phyloP scores from a whole-genome alignment of 257 asterid species.

The Fraxinus excelsior region DNA sequence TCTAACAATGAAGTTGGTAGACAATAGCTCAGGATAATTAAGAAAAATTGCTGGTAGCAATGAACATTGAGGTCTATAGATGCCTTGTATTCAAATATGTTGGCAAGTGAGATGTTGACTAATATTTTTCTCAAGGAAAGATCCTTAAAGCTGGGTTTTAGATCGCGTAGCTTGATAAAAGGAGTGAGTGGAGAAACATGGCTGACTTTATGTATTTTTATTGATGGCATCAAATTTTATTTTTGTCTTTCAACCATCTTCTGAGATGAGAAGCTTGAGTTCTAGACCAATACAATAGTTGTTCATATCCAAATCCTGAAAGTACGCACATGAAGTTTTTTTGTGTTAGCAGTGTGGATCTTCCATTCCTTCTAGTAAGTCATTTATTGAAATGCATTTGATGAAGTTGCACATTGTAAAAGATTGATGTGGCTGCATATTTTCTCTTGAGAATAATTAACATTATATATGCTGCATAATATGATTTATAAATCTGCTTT shows the following conservation, averaged over 20 bases:
- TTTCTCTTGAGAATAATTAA: too few relatives aligned
- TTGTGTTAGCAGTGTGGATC: background rate
- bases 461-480: too few relatives aligned
- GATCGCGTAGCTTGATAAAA: background rate
- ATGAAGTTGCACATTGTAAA: slow-evolving; percentile 7
- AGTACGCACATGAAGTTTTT: background rate
- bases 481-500: too few relatives aligned
- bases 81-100: too few relatives aligned
- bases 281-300: background rate
- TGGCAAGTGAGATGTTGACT: too few relatives aligned
- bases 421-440: too few relatives aligned
- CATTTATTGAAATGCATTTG: background rate
- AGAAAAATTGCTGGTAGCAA: background rate
- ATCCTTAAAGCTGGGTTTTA: background rate
- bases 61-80: too few relatives aligned
- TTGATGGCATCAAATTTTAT: background rate
- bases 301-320: background rate
- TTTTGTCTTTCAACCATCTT: background rate
- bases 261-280: background rate
- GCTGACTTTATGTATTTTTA: background rate
- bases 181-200: background rate
- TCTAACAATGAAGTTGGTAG: background rate
- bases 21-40: background rate
- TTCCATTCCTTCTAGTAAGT: background rate
- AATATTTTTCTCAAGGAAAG: background rate